Conservation (phyloP, 2,329 filamentous ascomycete species). For the Fusarium torulosum region DNA sequence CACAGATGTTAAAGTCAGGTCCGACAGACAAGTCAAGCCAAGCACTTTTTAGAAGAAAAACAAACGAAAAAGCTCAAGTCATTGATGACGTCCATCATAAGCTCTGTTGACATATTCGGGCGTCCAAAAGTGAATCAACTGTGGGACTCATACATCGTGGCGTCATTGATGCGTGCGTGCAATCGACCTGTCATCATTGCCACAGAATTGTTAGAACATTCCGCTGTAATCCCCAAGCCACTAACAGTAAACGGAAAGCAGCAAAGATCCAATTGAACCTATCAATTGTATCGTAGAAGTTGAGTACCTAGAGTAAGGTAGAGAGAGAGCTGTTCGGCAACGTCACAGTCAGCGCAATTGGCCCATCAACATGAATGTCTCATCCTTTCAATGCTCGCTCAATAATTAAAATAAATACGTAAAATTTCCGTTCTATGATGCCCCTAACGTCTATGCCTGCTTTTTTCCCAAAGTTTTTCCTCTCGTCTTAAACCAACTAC, state of each 20-base stretch:
- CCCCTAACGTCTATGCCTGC: slow-evolving; percentile 38
- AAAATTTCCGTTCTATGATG: slow-evolving; percentile 41
- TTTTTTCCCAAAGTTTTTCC: slow-evolving; percentile 28
- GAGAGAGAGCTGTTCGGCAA: not conserved
- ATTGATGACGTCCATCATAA: slow-evolving; percentile 22
- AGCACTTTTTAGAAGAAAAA: not conserved
- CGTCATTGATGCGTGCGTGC: slow-evolving; percentile 46
- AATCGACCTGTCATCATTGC: slow-evolving; percentile 34
- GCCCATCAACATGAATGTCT: not conserved
- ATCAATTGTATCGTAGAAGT: not conserved
- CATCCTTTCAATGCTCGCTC: slow-evolving; percentile 6
- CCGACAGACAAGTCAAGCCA: not conserved
- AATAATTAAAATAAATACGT: slow-evolving; percentile 37
- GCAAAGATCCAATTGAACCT: not conserved
- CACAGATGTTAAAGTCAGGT: not conserved
- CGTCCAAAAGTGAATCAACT: slow-evolving; percentile 21
- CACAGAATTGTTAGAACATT: slow-evolving; percentile 1
- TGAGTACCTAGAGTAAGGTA: not conserved
- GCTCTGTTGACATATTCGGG: slow-evolving; percentile 11
- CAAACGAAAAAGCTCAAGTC: not conserved
- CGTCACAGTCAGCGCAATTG: not conserved
- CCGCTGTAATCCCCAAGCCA: not conserved
- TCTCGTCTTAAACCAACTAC: not conserved
- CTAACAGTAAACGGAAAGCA: not conserved
- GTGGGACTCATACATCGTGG: slow-evolving; percentile 31